Conservation (phyloP, 176 grass and related monocot genomes). For the Microstegium vimineum region DNA sequence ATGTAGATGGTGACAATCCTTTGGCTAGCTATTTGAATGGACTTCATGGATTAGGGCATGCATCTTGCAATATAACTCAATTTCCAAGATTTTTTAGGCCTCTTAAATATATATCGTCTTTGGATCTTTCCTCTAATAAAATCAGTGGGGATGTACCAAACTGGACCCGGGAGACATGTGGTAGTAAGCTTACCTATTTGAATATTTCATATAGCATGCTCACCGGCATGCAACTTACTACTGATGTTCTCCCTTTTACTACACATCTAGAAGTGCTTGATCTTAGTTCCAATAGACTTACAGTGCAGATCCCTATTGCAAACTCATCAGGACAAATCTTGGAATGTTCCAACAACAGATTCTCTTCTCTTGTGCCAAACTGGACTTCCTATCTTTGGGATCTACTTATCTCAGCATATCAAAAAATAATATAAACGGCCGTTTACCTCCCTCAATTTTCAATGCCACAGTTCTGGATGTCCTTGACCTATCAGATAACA, state of each 20-base stretch:
- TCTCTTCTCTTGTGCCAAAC: background rate
- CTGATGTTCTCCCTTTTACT: background rate
- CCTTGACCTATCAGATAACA: constrained; percentile 36
- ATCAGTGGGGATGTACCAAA: constrained; percentile 30
- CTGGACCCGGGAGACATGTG: constrained; percentile 28
- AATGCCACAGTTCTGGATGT: fast-evolving
- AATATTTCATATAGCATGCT: constrained; percentile 21
- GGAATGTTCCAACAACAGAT: constrained; percentile 8
- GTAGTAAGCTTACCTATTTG: background rate
- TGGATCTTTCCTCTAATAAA: constrained; percentile 29
- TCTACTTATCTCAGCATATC: background rate
- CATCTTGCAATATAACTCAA: constrained; percentile 15
- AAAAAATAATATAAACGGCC: constrained; percentile 9
- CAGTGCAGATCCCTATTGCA: background rate
- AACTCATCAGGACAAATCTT: background rate
- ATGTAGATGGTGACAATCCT: background rate
- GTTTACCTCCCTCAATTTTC: constrained; percentile 14
- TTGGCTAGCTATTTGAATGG: background rate
- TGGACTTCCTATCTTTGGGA: background rate
- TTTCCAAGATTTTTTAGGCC: background rate
- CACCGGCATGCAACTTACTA: background rate
- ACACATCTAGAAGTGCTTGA: background rate
- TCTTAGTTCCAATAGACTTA: constrained; percentile 20
- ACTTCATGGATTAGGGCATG: background rate
- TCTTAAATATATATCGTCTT: background rate